A percentile compares a stretch with the other conserved stretches of the same genome.
phyloP scores from a whole-genome alignment of 495 filamentous ascomycete genomes.

The Tuber indicum region DNA sequence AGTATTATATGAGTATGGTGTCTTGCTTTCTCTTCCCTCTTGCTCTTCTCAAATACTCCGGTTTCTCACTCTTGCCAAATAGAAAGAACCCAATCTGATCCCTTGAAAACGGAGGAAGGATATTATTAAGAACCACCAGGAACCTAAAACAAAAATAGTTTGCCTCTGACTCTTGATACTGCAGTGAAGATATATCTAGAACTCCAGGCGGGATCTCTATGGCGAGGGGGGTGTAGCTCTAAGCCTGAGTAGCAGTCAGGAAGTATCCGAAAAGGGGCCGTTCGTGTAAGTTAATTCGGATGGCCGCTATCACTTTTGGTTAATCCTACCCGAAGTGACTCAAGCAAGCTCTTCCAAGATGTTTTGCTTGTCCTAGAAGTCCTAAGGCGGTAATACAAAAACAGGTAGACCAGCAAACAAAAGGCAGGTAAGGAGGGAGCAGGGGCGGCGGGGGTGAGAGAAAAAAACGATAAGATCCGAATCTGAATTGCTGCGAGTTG shows the following conservation, averaged over 20 bases:
- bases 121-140: background rate
- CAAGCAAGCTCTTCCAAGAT: background rate
- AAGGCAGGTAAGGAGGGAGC: background rate
- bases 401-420: background rate
- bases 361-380: background rate
- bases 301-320: background rate
- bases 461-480: background rate
- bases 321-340: background rate
- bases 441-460: background rate
- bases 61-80: background rate
- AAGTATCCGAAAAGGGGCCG: slow-evolving; percentile 4
- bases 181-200: background rate
- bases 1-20: background rate
- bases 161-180: background rate
- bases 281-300: background rate
- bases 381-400: background rate
- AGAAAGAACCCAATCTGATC: background rate
- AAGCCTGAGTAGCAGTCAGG: background rate
- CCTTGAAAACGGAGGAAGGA: background rate
- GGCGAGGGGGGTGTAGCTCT: background rate
- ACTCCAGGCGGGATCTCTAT: background rate
- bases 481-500: background rate
- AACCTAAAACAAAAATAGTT: background rate
- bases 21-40: background rate
- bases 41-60: background rate